Evolutionary conservation across 129 eudicot species (phyloP).

Genomic region (Saposhnikovia divaricata): DNA sequence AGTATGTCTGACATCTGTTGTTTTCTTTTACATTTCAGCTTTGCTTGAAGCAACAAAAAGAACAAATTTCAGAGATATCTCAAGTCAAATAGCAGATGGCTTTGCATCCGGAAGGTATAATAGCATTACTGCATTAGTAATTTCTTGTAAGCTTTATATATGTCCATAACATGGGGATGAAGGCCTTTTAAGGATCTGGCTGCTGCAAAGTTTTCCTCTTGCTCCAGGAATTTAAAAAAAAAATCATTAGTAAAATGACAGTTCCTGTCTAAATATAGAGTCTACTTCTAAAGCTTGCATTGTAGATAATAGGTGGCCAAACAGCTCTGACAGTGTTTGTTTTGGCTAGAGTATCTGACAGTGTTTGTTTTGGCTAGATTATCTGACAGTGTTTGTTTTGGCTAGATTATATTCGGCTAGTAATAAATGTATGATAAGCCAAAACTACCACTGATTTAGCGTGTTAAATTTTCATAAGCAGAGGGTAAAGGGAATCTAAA

Average conservation of each 20-base stretch:
- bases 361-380: neutral
- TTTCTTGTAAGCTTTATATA: neutral
- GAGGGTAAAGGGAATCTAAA: neutral
- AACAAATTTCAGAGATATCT: conserved; percentile 59
- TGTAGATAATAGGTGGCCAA: neutral
- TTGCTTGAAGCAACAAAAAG: conserved; percentile 82
- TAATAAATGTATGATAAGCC: neutral
- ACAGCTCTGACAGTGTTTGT: neutral
- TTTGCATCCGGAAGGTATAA: conserved; percentile 78
- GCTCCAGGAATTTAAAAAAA: neutral
- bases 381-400: neutral
- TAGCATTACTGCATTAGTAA: neutral
- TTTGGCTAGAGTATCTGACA: too few relatives aligned
- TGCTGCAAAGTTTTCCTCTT: neutral
- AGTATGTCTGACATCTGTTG: conserved; percentile 9
- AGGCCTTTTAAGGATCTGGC: neutral
- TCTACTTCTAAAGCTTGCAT: neutral
- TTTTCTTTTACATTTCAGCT: conserved; percentile 39
- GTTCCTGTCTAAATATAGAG: neutral
- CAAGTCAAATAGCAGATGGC: conserved; percentile 73
- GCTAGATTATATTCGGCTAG: neutral
- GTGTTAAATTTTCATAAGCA: neutral
- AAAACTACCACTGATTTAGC: neutral
- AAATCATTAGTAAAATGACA: neutral
- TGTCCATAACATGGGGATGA: neutral